Conservation (phyloP, 129 eudicot species). For the Saposhnikovia divaricata region DNA sequence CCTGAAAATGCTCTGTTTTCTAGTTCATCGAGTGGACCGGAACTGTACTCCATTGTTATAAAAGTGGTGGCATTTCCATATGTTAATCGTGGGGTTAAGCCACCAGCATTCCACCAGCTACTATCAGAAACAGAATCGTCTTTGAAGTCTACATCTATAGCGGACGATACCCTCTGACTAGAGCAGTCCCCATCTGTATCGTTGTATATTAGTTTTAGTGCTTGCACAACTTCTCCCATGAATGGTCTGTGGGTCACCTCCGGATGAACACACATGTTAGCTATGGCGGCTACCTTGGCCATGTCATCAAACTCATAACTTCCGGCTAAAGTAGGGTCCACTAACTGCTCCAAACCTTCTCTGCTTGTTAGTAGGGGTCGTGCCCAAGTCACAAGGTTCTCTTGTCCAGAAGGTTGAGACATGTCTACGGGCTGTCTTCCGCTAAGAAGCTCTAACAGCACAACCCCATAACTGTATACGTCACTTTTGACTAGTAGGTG, state of each 20-base stretch:
- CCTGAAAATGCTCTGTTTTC: constrained; percentile 6
- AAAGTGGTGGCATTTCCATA: constrained; percentile 7
- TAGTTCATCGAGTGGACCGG: constrained; percentile 8
- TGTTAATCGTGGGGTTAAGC: constrained; percentile 9
- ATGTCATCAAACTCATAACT: constrained; percentile 8
- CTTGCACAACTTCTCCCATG: constrained; percentile 13
- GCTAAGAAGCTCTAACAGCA: constrained; percentile 6
- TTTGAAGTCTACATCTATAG: constrained; percentile 4
- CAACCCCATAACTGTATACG: constrained; percentile 13
- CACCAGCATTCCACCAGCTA: constrained; percentile 15
- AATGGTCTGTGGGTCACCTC: constrained; percentile 11
- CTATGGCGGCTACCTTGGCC: constrained; percentile 11
- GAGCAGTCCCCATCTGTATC: constrained; percentile 9
- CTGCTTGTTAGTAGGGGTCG: constrained; percentile 8
- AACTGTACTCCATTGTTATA: constrained; percentile 14
- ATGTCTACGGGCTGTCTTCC: constrained; percentile 13
- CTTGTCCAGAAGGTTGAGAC: constrained; percentile 11
- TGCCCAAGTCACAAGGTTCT: constrained; percentile 8
- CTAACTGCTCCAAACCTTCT: constrained; percentile 11
- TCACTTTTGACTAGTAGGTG: constrained; percentile 10
- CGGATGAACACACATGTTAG: constrained; percentile 10
- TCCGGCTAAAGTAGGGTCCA: constrained; percentile 5
- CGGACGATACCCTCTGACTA: constrained; percentile 5
- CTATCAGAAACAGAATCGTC: constrained; percentile 10
- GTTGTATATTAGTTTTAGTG: constrained; percentile 5